Conservation (phyloP, 805 yeast genomes). For the Debaryomyces tyrocola region DNA sequence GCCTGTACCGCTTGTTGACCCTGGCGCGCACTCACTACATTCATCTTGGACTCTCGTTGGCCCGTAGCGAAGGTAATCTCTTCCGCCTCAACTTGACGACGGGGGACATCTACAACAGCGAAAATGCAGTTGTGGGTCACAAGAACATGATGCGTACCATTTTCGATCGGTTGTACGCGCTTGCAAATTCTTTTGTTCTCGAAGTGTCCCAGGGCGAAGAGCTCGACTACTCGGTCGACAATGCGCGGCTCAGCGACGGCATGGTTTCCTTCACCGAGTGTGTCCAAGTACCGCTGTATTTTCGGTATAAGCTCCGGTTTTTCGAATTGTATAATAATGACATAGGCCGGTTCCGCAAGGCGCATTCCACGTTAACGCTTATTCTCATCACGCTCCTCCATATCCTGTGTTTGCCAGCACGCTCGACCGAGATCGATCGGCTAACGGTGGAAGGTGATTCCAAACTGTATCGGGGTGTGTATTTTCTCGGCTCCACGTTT, state of each 20-base stretch:
- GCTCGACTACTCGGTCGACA: background rate
- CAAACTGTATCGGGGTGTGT: background rate
- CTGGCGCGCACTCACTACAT: background rate
- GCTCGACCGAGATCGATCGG: background rate
- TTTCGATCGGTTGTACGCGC: background rate
- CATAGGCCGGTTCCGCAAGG: background rate
- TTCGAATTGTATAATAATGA: background rate
- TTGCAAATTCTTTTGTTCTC: background rate
- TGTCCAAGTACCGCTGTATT: background rate
- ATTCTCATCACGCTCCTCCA: background rate
- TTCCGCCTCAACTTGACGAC: background rate
- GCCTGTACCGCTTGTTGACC: background rate
- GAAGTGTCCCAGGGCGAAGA: background rate
- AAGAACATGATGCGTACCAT: background rate
- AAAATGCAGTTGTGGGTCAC: background rate
- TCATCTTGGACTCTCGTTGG: background rate
- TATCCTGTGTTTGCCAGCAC: background rate
- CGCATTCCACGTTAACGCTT: background rate
- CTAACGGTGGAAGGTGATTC: background rate
- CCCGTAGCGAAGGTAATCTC: background rate
- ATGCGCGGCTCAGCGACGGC: background rate
- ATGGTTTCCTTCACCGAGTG: background rate
- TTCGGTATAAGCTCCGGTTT: background rate
- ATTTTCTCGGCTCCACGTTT: background rate
- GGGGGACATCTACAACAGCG: background rate